Base-by-base conservation (phyloP, 2,329 filamentous ascomycete genomes). In the Fusarium euwallaceae region DNA sequence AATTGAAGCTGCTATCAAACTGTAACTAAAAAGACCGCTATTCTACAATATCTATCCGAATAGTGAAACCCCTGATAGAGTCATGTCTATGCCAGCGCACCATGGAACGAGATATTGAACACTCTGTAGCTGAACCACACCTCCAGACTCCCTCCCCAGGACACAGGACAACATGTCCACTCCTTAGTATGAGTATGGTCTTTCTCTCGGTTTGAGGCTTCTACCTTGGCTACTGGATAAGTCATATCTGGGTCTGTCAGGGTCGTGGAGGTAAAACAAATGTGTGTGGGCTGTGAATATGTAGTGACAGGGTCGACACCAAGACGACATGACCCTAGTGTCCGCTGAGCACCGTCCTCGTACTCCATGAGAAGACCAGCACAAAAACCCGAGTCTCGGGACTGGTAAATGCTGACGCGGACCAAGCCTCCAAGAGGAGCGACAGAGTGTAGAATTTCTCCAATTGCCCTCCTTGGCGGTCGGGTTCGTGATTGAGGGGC, bases 341-440 rank as follows among this genome's bases (percentile, higher is more conserved):
- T 16, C 34, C 55, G 58, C n/a, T 66, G 41, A 10, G 63, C 56
- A 37, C 56, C 45, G 16, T 61, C 45, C n/a, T 24, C 11, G 34
- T 67, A 67, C 14, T 41, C 14, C 9, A 69, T n/a, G 7, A 67
- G 56, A 14, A 67, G 39, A 10, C 67, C 67, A 5, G 9, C 8
- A 24, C 64, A 67, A 14, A 20, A 14, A 5, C 36, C 56, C 17
- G 24, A 12, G 32, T 9, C 7, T 37, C 1, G 34, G 14, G 32
- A 11, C 8, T 39, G 16, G 20, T 37, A 58, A 37, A 56, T 22
- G 51, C 32, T 22, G 51, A 56, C 6, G 7, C 29, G 53, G 20
- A 36, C 53, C 14, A 56, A 20, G 32, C 6, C 32, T 32, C 36
- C 53, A 7, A 36, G 53, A 56, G 32, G 9, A 36, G 53, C 53